Evolutionary conservation across 345 rosid genomes (phyloP), one percentile per base, ranked within the genome.

Genomic region (Melastoma malabathricum): DNA sequence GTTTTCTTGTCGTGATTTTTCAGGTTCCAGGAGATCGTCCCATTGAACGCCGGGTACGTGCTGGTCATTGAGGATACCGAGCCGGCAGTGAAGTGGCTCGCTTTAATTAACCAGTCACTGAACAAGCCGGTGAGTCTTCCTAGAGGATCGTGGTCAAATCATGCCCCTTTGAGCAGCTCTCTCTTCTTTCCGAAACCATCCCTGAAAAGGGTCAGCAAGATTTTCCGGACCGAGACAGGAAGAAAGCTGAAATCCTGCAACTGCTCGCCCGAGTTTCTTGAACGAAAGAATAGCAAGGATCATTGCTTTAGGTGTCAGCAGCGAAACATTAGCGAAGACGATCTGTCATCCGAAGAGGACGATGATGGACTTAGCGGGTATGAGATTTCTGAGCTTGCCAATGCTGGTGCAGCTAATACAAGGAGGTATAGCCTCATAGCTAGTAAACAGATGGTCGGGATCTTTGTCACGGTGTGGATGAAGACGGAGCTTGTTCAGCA

Each of bases 1-100:
- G 38, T 39, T 18, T 44, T 39, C 22, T 62, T 15, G 52, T 16
- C 12, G 46, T 18, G 31, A 38, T 29, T 57, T 18, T 57, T 16
- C 51, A 92, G 98, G 56, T 92, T 92, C 76, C 98, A 92, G 76
- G 98, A 92, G 78, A 87, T 84, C 48, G 98, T 92, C 56, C 98
- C 98, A 9, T 59, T 92, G 64, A 92, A 87, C 68, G 98, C 98
- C 46, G 98, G 98, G 56, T 87, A 92, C 54, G 95, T 92, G 22
- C 89, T 92, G 10, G 96, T 82, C 9, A 81, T 68, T 43, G 98
- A 86, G 64, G 98, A 92, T 64, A 84, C 77, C 47, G 96, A 87
- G 63, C 98, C 98, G 13, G 95, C 98, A 10, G 89, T 78, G 5
- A 87, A 76, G 69, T 92, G 98, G 98, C 68, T 87, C 23, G 68